A percentile compares a stretch with the other conserved stretches of the same genome.
phyloP scores from a whole-genome alignment of 768 basidiomycete species.

The Rhizopogon roseolus region DNA sequence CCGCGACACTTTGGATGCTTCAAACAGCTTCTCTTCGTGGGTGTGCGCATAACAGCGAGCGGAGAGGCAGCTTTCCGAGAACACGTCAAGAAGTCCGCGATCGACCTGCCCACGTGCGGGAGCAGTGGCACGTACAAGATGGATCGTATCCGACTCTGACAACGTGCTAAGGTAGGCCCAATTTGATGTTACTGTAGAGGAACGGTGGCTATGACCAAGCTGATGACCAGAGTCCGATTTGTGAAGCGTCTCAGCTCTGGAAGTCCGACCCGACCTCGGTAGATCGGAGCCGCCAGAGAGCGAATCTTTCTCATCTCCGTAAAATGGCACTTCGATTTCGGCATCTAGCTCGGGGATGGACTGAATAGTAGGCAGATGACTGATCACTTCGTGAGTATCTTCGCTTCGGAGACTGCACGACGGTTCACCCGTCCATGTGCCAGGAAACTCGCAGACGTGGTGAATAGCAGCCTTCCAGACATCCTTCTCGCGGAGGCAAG shows the following conservation, averaged over 20 bases:
- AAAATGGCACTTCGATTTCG: constrained; percentile 6
- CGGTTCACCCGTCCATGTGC: constrained; percentile 56
- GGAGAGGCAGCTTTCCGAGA: constrained; percentile 65
- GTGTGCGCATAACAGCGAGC: constrained; percentile 63
- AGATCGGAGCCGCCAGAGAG: neutral
- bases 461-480: constrained; percentile 77
- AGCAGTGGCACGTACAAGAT: constrained; percentile 64
- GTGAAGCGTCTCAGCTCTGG: constrained; percentile 10
- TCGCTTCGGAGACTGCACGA: constrained; percentile 53
- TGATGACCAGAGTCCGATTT: constrained; percentile 13
- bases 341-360: constrained; percentile 47
- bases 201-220: constrained; percentile 43
- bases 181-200: constrained; percentile 54
- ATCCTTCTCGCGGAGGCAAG: constrained; percentile 79
- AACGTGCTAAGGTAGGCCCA: constrained; percentile 54
- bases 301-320: neutral
- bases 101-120: constrained; percentile 69
- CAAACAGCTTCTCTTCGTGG: constrained; percentile 62
- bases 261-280: constrained; percentile 12
- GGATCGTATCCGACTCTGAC: constrained; percentile 44
- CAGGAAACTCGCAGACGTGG: constrained; percentile 36
- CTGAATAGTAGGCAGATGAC: constrained; percentile 47
- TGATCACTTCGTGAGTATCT: constrained; percentile 36
- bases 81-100: constrained; percentile 73
- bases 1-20: constrained; percentile 40